A percentile compares a stretch with the other conserved stretches of the same genome.
Conservation (phyloP, 1,284 basidiomycete species). For the Ustilago lituana region DNA sequence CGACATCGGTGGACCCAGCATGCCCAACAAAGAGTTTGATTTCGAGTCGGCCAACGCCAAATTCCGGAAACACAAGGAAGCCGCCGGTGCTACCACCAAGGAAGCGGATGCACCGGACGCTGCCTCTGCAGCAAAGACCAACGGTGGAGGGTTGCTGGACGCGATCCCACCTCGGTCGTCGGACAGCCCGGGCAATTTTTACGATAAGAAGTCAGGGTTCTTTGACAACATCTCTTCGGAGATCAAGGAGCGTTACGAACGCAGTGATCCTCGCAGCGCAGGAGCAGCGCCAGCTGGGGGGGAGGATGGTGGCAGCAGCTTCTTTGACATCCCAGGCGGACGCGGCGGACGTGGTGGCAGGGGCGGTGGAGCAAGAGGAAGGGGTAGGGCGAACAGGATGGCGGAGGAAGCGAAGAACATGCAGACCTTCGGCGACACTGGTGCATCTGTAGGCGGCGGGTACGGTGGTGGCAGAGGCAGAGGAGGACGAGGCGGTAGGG, state of each 20-base stretch:
- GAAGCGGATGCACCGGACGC: too few relatives aligned
- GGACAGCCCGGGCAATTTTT: constrained; percentile 48
- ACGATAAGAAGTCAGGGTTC: constrained; percentile 64
- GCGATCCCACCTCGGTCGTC: constrained; percentile 54
- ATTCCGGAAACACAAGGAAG: constrained; percentile 55
- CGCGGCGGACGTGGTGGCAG: constrained; percentile 29
- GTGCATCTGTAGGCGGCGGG: constrained; percentile 9
- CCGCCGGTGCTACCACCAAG: too few relatives aligned
- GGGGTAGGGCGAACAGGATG: constrained; percentile 49
- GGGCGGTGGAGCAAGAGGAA: constrained; percentile 42
- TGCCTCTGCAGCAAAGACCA: neutral
- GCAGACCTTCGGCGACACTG: constrained; percentile 64
- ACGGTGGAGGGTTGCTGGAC: constrained; percentile 39
- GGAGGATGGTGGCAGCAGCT: constrained; percentile 6
- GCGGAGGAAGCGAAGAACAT: constrained; percentile 63
- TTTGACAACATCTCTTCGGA: constrained; percentile 66
- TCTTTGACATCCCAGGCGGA: constrained; percentile 26
- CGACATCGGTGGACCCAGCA: constrained; percentile 26
- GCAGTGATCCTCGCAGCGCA: neutral
- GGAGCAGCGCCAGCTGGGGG: neutral
- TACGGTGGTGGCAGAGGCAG: constrained; percentile 11
- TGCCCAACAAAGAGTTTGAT: constrained; percentile 61
- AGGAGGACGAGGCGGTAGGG: constrained; percentile 19
- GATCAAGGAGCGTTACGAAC: constrained; percentile 61
- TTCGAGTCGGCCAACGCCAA: constrained; percentile 65